Base-by-base conservation (phyloP, 2,329 filamentous ascomycete genomes). In the Bipolaris bicolor region DNA sequence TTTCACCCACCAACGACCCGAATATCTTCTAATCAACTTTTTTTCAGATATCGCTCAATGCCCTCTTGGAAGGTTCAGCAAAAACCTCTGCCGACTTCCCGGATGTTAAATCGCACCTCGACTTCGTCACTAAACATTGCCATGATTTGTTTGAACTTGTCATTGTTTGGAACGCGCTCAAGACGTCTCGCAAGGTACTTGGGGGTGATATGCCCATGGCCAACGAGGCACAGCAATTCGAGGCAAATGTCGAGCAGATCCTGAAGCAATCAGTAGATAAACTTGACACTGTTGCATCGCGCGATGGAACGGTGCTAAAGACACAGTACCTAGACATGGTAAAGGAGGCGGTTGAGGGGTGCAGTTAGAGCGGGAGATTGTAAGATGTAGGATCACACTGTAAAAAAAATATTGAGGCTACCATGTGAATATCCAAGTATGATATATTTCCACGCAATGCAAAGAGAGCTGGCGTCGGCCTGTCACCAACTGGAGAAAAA, bases 131-230 rank as follows among this genome's bases (percentile, higher is more conserved):
- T n/a, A 7, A 31, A 31, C 55, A 60, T 52, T 50, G 26, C 60
- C 63, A 62, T 49, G 59, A 67, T 3, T 70, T 79, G 31, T 45
- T 75, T 7, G 62, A 67, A 3, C 65, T 71, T 4, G 63, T 79
- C 9, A 72, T 77, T 11, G 64, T 80, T 20, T 79, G 74, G 73
- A 78, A 80, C 55, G 79, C 76, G n/a, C 70, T 82, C n/a, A 70
- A 64, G 45, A 72, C 80, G 4, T 76, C 79, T 1, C 69, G 72
- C 49, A 73, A 73, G 33, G 75, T 81, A 4, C 73, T 81, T 0
- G 76, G 76, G 9, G 55, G 56, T 4, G 57, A 76, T 7, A 74
- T 78, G 61, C 75, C 73, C 7, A 61, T 67, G 49, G 62, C 65
- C 0, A 52, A 62, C 2, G 65, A 68, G 5, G 70, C 69, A 13